phyloP scores from a whole-genome alignment of 331 rosid genomes.

The Cydonia oblonga region DNA sequence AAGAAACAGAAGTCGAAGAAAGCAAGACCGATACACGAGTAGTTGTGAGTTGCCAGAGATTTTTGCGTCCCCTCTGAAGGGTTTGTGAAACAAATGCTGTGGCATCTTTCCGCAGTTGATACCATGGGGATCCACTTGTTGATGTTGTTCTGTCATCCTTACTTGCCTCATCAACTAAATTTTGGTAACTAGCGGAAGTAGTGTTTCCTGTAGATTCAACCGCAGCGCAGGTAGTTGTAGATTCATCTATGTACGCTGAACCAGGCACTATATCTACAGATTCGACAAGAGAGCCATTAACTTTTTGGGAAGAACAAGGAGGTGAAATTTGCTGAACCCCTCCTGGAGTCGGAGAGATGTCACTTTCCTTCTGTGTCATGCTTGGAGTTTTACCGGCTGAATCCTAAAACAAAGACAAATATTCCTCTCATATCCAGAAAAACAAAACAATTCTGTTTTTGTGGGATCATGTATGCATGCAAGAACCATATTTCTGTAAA shows the following conservation, averaged over 20 bases:
- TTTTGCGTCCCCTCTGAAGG: slow-evolving; percentile 83
- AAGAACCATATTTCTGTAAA: not conserved
- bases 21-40: slow-evolving; percentile 92
- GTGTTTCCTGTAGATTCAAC: slow-evolving; percentile 27
- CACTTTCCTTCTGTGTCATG: slow-evolving; percentile 26
- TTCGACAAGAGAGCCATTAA: slow-evolving; percentile 25
- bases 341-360: slow-evolving; percentile 23
- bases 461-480: not conserved
- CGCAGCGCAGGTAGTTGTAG: slow-evolving; percentile 30
- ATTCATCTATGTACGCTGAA: slow-evolving; percentile 37
- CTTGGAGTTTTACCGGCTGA: slow-evolving; percentile 31
- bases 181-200: slow-evolving; percentile 19
- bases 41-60: slow-evolving; percentile 92
- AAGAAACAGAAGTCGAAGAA: slow-evolving; percentile 71
- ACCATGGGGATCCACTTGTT: slow-evolving; percentile 91
- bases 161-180: slow-evolving; percentile 34
- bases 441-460: not conserved
- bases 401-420: slow-evolving; percentile 39
- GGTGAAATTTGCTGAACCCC: slow-evolving; percentile 38
- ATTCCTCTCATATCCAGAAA: not conserved
- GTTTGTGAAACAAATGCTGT: slow-evolving; percentile 74
- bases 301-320: slow-evolving; percentile 15
- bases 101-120: slow-evolving; percentile 85
- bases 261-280: slow-evolving; percentile 28
- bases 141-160: slow-evolving; percentile 47